A percentile compares a stretch with the other conserved stretches of the same genome.
Evolutionary conservation across 495 filamentous ascomycete species (phyloP).

Genomic region (Tuber umbilicatum): DNA sequence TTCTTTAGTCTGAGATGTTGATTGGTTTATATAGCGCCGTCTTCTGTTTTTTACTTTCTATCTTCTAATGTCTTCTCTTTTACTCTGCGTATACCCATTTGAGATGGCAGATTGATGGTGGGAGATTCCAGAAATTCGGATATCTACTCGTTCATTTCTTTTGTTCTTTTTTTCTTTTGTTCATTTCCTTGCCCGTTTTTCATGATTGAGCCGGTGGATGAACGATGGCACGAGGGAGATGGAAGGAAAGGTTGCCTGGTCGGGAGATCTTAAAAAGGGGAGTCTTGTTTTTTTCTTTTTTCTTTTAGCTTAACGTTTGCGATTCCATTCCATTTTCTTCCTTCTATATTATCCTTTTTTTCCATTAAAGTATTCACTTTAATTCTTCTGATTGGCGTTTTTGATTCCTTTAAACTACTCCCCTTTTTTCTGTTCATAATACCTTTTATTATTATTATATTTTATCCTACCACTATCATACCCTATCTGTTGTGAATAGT

Average conservation of each 20-base stretch:
- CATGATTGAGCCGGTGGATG: not conserved
- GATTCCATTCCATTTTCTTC: not conserved
- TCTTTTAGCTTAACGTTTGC: not conserved
- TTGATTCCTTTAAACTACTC: not conserved
- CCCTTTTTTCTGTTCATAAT: not conserved
- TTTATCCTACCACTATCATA: not conserved
- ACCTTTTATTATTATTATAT: not conserved
- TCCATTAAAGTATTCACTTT: not conserved
- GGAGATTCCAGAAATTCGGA: not conserved
- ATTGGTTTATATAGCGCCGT: not conserved
- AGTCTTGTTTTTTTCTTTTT: not conserved
- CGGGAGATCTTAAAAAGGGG: not conserved
- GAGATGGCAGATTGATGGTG: not conserved
- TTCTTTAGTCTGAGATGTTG: not conserved
- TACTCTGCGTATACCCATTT: not conserved
- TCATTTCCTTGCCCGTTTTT: not conserved
- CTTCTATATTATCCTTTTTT: not conserved
- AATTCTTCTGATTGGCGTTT: not conserved
- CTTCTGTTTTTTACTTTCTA: not conserved
- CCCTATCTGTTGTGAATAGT: not conserved
- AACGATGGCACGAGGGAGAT: constrained; percentile 1
- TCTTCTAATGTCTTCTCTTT: not conserved
- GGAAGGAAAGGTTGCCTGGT: not conserved
- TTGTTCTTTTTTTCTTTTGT: not conserved
- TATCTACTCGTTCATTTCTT: not conserved